Percentiles rank a stretch among this genome's conserved stretches.
These are phyloP conservation scores for Basipetospora chlamydospora DNA, from an alignment of 2,329 filamentous ascomycete genomes.

Conservation along the genomic window DNA sequence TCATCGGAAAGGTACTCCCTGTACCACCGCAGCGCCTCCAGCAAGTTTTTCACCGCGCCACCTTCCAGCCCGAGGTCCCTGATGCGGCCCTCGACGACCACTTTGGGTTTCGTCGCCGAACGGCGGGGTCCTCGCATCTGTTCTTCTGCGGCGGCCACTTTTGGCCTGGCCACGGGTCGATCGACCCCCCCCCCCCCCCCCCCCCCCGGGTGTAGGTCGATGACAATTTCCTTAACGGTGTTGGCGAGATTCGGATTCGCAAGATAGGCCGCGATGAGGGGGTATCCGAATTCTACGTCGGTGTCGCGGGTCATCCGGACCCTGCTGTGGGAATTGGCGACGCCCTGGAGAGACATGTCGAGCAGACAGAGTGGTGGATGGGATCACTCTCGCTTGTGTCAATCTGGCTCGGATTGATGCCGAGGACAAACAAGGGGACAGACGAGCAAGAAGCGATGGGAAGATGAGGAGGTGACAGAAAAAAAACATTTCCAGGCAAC, in stretches of 20 bases:
- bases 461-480: no score
- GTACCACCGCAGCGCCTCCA: background rate
- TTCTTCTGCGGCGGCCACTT: background rate
- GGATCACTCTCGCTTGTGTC: no score
- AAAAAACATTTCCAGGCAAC: no score
- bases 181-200: no score
- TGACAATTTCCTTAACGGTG: background rate
- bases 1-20: background rate
- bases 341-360: no score
- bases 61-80: background rate
- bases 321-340: no score
- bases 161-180: background rate
- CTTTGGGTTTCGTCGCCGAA: no score
- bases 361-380: no score
- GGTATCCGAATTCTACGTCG: background rate
- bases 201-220: background rate
- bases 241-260: background rate
- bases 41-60: background rate
- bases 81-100: background rate
- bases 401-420: no score
- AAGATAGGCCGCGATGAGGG: slow-evolving; percentile 2
- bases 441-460: no score
- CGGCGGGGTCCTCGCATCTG: background rate
- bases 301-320: background rate
- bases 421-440: no score